These are phyloP conservation scores for Trametopsis cervina DNA, from an alignment of 768 basidiomycete species.

Conservation along the genomic window DNA sequence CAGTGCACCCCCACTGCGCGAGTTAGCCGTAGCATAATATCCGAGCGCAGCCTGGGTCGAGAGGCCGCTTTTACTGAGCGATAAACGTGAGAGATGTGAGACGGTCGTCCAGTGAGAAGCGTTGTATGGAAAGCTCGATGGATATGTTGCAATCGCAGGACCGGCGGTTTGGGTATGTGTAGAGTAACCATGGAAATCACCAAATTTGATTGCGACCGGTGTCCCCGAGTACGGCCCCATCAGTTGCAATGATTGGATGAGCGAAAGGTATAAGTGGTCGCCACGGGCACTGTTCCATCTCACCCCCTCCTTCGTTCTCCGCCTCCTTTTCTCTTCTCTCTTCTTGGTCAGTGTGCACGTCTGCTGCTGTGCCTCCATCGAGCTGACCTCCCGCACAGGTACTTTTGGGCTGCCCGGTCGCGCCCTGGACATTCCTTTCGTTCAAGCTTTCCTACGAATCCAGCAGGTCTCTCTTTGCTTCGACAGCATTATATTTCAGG, in stretches of 20 bases:
- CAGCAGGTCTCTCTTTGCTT: constrained; percentile 21
- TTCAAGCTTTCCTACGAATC: constrained; percentile 16
- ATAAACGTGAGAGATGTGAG: too few relatives aligned
- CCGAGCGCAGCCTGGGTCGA: too few relatives aligned
- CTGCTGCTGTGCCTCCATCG: background rate
- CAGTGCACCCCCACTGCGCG: too few relatives aligned
- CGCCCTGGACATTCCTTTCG: constrained; percentile 41
- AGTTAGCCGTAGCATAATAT: too few relatives aligned
- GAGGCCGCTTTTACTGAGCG: too few relatives aligned
- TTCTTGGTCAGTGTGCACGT: constrained; percentile 18
- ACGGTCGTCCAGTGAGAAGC: background rate
- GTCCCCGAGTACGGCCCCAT: constrained; percentile 1
- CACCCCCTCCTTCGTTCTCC: constrained; percentile 2
- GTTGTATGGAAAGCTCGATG: background rate
- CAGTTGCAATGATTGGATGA: background rate
- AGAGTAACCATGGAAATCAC: constrained; percentile 2
- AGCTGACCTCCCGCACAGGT: constrained; percentile 29
- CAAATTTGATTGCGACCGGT: constrained; percentile 4
- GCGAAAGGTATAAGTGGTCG: constrained; percentile 6
- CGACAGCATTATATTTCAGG: constrained; percentile 13
- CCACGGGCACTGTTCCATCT: constrained; percentile 2
- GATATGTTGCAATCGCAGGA: background rate
- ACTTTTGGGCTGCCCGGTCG: constrained; percentile 63
- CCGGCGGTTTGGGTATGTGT: background rate
- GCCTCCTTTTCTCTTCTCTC: constrained; percentile 5